These are phyloP conservation scores for Thymus mandschuricus DNA, from an alignment of 257 asterid species.

Conservation along the genomic window DNA sequence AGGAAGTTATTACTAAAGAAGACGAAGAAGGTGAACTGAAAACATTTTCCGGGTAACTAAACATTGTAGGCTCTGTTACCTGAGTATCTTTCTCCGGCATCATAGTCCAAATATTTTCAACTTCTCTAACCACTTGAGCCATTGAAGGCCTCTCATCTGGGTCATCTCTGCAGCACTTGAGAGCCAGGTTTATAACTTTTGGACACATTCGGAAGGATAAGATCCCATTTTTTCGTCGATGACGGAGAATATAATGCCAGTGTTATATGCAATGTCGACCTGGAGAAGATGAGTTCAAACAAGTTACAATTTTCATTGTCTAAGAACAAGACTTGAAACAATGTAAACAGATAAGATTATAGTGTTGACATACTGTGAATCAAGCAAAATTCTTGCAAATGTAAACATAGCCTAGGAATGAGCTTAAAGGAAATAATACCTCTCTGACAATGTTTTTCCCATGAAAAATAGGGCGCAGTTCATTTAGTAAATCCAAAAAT, in stretches of 20 bases:
- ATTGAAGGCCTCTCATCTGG: slow-evolving; percentile 67
- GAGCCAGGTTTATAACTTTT: slow-evolving; percentile 67
- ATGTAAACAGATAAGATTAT: too few relatives aligned
- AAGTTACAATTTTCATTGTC: not conserved
- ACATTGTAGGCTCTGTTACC: slow-evolving; percentile 36
- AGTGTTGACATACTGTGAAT: too few relatives aligned
- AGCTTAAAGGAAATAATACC: slow-evolving; percentile 45
- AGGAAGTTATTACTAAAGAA: slow-evolving; percentile 37
- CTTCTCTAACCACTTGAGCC: slow-evolving; percentile 74
- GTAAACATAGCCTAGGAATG: not conserved
- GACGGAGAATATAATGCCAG: slow-evolving; percentile 63
- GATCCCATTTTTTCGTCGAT: slow-evolving; percentile 77
- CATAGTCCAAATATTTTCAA: slow-evolving; percentile 63
- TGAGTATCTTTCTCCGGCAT: slow-evolving; percentile 56
- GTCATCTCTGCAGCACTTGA: slow-evolving; percentile 69
- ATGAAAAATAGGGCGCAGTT: slow-evolving; percentile 81
- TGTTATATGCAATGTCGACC: slow-evolving; percentile 66
- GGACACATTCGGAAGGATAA: slow-evolving; percentile 67
- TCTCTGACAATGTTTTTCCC: slow-evolving; percentile 96
- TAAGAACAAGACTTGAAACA: not conserved
- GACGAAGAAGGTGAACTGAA: slow-evolving; percentile 52
- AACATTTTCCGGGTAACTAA: slow-evolving; percentile 31
- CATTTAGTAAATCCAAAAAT: slow-evolving; percentile 80
- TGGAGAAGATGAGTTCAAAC: slow-evolving; percentile 27
- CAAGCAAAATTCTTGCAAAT: too few relatives aligned